Percentiles rank a stretch among this genome's conserved stretches.
Conservation (phyloP, 2,329 filamentous ascomycete genomes). For the Stagonosporopsis tanaceti region DNA sequence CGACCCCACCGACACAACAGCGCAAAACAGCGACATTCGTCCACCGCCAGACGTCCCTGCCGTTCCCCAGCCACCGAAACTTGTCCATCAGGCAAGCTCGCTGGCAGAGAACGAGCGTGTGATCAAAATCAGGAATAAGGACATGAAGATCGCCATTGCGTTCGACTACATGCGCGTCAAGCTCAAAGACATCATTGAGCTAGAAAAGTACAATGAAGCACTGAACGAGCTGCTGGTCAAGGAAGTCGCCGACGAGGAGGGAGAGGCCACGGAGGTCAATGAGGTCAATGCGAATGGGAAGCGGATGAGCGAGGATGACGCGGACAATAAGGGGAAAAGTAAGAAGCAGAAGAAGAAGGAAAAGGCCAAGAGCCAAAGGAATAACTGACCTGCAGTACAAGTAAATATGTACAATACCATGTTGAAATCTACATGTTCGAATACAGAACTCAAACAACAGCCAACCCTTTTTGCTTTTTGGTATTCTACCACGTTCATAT, state of each 20-base stretch:
- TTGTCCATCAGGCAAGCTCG: conserved; percentile 19
- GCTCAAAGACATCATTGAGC: conserved; percentile 73
- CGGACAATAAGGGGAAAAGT: conserved; percentile 23
- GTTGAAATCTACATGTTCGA: background rate
- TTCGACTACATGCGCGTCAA: conserved; percentile 82
- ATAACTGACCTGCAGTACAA: conserved; percentile 29
- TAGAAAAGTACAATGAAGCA: conserved; percentile 69
- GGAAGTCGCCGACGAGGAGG: conserved; percentile 32
- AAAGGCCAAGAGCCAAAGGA: conserved; percentile 26
- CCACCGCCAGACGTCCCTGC: conserved; percentile 14
- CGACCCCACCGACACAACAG: conserved; percentile 28
- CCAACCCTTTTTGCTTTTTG: background rate
- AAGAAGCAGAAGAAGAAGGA: conserved; percentile 39
- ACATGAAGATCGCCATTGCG: conserved; percentile 73
- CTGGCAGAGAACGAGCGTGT: conserved; percentile 34
- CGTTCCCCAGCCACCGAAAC: conserved; percentile 17
- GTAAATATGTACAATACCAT: background rate
- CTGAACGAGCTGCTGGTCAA: conserved; percentile 63
- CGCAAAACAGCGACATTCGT: conserved; percentile 34
- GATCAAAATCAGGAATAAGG: conserved; percentile 53
- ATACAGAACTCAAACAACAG: background rate
- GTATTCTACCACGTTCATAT: no score
- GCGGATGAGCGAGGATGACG: conserved; percentile 41
- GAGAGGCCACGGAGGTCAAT: conserved; percentile 26
- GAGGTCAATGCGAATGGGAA: conserved; percentile 40